Conservation (phyloP, 2,329 filamentous ascomycete species). For the Coleophoma cylindrospora region DNA sequence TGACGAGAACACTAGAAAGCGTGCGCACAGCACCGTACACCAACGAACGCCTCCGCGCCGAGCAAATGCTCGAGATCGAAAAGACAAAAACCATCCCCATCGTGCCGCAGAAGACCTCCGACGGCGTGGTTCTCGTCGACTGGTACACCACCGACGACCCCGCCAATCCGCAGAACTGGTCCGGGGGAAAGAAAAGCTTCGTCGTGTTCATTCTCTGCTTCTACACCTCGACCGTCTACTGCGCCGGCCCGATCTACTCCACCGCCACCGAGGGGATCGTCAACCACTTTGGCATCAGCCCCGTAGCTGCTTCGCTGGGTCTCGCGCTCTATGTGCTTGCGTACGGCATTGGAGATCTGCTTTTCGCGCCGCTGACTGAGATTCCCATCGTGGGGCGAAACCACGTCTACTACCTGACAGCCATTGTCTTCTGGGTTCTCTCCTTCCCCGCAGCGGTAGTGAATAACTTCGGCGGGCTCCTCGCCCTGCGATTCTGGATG, state of each 20-base stretch:
- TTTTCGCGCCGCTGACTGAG: slow-evolving; percentile 64
- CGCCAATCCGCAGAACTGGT: slow-evolving; percentile 53
- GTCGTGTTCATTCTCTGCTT: slow-evolving; percentile 42
- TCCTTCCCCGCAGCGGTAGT: too few species aligned
- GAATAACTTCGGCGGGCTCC: slow-evolving; percentile 7
- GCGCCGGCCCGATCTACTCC: slow-evolving; percentile 43
- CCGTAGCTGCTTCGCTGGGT: slow-evolving; percentile 48
- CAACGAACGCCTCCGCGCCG: slow-evolving; percentile 30
- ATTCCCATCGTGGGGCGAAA: slow-evolving; percentile 63
- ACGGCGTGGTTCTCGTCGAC: slow-evolving; percentile 47
- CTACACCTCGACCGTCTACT: slow-evolving; percentile 56
- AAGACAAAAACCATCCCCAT: slow-evolving; percentile 37
- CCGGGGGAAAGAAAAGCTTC: slow-evolving; percentile 33
- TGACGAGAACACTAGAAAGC: slow-evolving; percentile 12
- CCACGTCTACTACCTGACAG: slow-evolving; percentile 47
- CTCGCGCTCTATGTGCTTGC: slow-evolving; percentile 60
- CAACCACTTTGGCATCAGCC: slow-evolving; percentile 44
- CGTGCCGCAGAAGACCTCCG: slow-evolving; percentile 38
- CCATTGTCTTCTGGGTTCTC: slow-evolving; percentile 29
- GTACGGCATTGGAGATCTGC: slow-evolving; percentile 57
- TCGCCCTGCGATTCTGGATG: slow-evolving; percentile 56
- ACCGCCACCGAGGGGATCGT: slow-evolving; percentile 42
- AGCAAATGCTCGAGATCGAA: slow-evolving; percentile 32
- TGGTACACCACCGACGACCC: slow-evolving; percentile 51
- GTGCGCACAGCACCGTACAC: slow-evolving; percentile 26